phyloP scores from a whole-genome alignment of 306 rosid species.

The Prunus mongolica region DNA sequence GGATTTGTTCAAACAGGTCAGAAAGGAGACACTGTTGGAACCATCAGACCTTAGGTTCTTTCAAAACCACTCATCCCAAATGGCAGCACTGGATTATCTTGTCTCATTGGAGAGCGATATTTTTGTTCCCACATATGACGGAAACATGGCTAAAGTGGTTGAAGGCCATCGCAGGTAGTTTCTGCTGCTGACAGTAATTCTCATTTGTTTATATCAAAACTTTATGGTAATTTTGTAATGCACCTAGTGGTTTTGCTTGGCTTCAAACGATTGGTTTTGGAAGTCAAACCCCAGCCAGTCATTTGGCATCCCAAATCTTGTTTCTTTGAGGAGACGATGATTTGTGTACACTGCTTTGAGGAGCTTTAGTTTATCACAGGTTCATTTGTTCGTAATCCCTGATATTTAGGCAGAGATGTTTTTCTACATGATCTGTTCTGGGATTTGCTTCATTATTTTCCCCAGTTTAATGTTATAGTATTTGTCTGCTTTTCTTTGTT shows the following conservation, averaged over 20 bases:
- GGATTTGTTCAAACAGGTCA: constrained; percentile 52
- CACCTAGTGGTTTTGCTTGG: background rate
- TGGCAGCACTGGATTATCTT: constrained; percentile 98
- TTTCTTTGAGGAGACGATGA: background rate
- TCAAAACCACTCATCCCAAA: constrained; percentile 97
- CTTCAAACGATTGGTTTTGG: background rate
- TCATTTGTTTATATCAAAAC: background rate
- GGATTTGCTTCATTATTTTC: background rate
- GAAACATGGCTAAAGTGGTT: constrained; percentile 99
- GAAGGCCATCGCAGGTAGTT: constrained; percentile 97
- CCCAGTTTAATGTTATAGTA: background rate
- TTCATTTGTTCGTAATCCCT: background rate
- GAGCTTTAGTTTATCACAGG: background rate
- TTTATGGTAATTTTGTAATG: background rate
- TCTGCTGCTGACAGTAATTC: background rate
- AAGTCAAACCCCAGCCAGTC: background rate
- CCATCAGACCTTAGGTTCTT: constrained; percentile 78
- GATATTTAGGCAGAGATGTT: background rate
- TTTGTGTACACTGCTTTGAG: background rate
- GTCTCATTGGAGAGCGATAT: constrained; percentile 95
- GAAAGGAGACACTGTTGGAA: constrained; percentile 90
- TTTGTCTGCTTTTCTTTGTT: background rate
- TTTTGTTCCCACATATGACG: constrained; percentile 95
- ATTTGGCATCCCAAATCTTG: background rate
- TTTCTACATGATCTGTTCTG: background rate